Conservation (phyloP, 2,329 filamentous ascomycete species). For the Fusarium brevicatenulatum region DNA sequence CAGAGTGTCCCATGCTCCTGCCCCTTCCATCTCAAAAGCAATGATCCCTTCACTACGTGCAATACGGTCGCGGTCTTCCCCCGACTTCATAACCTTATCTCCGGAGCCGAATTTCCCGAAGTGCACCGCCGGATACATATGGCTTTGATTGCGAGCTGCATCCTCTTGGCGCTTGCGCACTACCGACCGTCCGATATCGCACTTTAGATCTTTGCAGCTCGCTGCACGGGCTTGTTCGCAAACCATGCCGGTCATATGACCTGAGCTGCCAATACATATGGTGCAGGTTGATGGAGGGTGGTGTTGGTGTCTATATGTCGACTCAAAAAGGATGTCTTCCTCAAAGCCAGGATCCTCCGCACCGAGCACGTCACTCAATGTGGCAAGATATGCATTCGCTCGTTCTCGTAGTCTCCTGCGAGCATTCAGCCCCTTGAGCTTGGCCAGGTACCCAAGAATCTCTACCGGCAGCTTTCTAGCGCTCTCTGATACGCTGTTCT, state of each 20-base stretch:
- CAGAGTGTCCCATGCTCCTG: not conserved
- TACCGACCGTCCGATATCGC: not conserved
- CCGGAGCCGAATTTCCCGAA: not conserved
- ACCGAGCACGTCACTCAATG: rapidly evolving
- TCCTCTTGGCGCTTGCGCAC: rapidly evolving
- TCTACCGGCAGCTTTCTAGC: not conserved
- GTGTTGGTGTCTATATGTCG: not conserved
- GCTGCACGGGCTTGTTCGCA: rapidly evolving
- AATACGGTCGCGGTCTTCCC: not conserved
- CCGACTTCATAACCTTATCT: not conserved
- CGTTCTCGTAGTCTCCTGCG: not conserved
- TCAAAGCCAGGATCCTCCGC: rapidly evolving
- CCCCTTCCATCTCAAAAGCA: not conserved
- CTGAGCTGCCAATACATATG: not conserved
- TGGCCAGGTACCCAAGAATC: not conserved
- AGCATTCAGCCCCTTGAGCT: not conserved
- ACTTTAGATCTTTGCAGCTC: not conserved
- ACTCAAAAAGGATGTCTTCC: not conserved
- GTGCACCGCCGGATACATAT: not conserved
- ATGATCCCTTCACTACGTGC: not conserved
- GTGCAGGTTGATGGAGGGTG: rapidly evolving
- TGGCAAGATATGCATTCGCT: rapidly evolving
- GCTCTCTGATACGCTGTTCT: not conserved
- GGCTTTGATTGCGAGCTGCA: rapidly evolving
- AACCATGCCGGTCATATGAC: rapidly evolving